Evolutionary conservation across 176 grass and related monocot genomes (phyloP), one percentile per base, ranked within the genome.

Genomic region (Triticum timopheevii): DNA sequence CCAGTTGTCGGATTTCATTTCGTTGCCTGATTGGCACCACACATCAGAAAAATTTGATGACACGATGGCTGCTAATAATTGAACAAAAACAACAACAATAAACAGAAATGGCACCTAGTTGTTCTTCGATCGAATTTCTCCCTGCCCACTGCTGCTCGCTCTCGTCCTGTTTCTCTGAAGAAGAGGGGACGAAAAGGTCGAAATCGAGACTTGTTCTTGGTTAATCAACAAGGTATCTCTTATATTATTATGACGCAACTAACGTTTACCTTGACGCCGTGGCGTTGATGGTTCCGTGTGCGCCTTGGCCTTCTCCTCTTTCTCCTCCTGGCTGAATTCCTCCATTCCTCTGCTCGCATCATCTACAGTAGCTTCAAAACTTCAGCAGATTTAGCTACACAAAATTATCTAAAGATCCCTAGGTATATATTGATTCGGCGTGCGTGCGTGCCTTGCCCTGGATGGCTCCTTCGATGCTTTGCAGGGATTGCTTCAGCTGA

Each of bases 121-220:
- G 81, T 30, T 84, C 81, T 30, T 88, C 81, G 54, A 88, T 84
- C 25, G 75, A 58, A 69, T 65, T 79, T 28, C 36, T 84, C 65
- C 83, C 65, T 7, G 22, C 65, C 75, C 54, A 70, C 52, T 73
- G 64, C 74, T 28, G 38, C 75, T 64, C 87, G 59, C 11, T 70
- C 63, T 52, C 74, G 22, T 38, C 74, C 34, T 49, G 27, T 30
- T 61, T 69, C 50, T 50, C 81, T 69, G 85, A 59, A 82, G n/a
- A 23, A 10, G 17, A 31, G 13, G 44, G 27, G 10, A 15, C 56
- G 11, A 4, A 63, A 17, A 49, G 3, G 11, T 67, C 6, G 4
- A 76, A 67, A 66, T 79, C 64, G 6, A 31, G 2, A 34, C 7
- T 0, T 52, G 24, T 20, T 2, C 10, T 42, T 56, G 64, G n/a